These are phyloP conservation scores for Medicago lupulina DNA, from an alignment of 306 rosid genomes.

Conservation along the genomic window DNA sequence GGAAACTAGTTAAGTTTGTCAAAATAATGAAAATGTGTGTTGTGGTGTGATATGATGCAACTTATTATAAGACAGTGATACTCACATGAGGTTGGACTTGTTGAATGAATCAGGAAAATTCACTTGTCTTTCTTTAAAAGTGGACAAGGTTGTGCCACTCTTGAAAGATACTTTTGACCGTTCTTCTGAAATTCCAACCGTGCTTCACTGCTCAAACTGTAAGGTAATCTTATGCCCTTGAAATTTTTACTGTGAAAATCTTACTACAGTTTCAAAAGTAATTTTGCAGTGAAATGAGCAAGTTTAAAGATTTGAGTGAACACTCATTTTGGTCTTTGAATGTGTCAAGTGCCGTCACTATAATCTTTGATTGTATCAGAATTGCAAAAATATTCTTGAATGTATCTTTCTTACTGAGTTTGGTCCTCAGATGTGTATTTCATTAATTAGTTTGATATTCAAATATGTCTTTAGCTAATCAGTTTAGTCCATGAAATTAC, in stretches of 20 bases:
- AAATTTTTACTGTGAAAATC: neutral
- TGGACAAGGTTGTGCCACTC: slow-evolving; percentile 48
- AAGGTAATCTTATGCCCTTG: slow-evolving; percentile 63
- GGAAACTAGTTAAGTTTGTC: neutral
- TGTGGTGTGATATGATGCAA: neutral
- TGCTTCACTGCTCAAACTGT: slow-evolving; percentile 58
- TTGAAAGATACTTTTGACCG: slow-evolving; percentile 34
- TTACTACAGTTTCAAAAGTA: neutral
- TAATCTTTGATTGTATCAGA: too few relatives aligned
- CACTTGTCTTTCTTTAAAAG: slow-evolving; percentile 49
- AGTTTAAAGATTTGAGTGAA: neutral
- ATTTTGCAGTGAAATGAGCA: neutral
- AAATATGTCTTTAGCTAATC: too few relatives aligned
- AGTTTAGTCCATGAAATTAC: too few relatives aligned
- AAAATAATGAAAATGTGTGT: slow-evolving; percentile 1
- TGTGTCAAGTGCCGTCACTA: too few relatives aligned
- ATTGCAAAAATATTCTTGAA: too few relatives aligned
- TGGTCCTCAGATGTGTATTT: too few relatives aligned
- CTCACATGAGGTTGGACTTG: slow-evolving; percentile 26
- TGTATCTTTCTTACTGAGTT: too few relatives aligned
- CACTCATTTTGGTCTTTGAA: too few relatives aligned
- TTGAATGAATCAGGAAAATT: slow-evolving; percentile 65
- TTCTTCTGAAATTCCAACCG: slow-evolving; percentile 36
- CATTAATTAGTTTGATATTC: too few relatives aligned
- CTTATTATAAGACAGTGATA: neutral